Percentiles rank a stretch among this genome's conserved stretches.
Conservation (phyloP, 1,284 basidiomycete species). For the Phellinidium pouzarii region DNA sequence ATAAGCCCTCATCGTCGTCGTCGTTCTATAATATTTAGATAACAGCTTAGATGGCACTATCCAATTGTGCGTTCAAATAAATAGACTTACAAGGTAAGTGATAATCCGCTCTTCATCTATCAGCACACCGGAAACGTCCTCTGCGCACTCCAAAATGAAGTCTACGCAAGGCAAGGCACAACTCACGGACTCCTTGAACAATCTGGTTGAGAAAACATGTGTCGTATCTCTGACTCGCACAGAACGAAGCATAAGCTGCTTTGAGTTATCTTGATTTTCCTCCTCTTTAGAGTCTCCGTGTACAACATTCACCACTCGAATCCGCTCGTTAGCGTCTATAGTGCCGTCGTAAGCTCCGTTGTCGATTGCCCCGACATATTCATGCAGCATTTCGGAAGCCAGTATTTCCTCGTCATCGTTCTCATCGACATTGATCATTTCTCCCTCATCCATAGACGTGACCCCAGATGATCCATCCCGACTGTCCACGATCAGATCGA, state of each 20-base stretch:
- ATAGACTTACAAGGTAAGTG: conserved; percentile 7
- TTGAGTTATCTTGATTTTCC: no score
- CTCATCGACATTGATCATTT: background rate
- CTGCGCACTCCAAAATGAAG: background rate
- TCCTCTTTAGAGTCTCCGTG: no score
- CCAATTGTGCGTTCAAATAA: background rate
- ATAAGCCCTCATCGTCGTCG: background rate
- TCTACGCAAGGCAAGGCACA: conserved; percentile 9
- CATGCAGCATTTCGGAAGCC: background rate
- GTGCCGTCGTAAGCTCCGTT: no score
- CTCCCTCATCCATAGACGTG: background rate
- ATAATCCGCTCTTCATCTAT: conserved; percentile 16
- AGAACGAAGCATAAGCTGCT: background rate
- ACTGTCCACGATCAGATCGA: background rate
- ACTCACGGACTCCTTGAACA: background rate
- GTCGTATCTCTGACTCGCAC: conserved; percentile 2
- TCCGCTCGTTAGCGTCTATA: no score
- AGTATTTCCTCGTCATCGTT: background rate
- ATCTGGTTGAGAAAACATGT: background rate
- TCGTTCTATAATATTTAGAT: background rate
- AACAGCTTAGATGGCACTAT: background rate
- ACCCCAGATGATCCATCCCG: background rate
- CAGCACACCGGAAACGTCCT: background rate
- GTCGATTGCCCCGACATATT: no score
- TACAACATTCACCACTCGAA: no score